A percentile compares a stretch with the other conserved stretches of the same genome.
Evolutionary conservation across 495 filamentous ascomycete genomes (phyloP).

Genomic region (Achaetomiella virescens): DNA sequence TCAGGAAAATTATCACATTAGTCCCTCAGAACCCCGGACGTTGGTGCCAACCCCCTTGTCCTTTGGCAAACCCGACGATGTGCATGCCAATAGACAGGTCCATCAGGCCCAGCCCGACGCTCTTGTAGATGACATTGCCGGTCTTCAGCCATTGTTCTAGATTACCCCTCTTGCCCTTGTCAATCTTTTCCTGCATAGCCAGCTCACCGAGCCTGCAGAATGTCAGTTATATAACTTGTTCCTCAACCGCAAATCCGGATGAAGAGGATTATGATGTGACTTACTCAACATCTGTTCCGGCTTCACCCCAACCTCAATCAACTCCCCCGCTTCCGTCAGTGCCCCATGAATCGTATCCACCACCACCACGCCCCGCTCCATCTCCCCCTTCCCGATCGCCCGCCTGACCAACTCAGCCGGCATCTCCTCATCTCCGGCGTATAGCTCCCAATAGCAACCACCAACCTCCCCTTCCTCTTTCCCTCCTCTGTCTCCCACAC

Average conservation of each 20-base stretch:
- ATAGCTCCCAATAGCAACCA: conserved; percentile 79
- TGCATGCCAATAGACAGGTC: conserved; percentile 71
- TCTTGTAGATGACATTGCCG: conserved; percentile 86
- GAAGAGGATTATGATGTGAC: conserved; percentile 13
- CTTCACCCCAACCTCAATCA: conserved; percentile 69
- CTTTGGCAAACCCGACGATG: conserved; percentile 64
- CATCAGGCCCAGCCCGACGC: conserved; percentile 75
- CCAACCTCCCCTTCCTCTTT: conserved; percentile 66
- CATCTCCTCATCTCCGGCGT: conserved; percentile 79
- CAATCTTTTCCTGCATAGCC: conserved; percentile 48
- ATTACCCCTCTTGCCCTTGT: neutral
- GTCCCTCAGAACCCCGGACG: conserved; percentile 55
- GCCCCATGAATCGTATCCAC: conserved; percentile 52
- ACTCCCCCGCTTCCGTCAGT: conserved; percentile 80
- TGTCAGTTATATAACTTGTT: too few relatives aligned
- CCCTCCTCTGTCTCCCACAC: conserved; percentile 61
- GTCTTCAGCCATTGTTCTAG: conserved; percentile 64
- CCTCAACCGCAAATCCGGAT: neutral
- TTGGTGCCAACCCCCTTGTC: conserved; percentile 66
- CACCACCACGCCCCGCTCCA: conserved; percentile 59
- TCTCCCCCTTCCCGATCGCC: conserved; percentile 50
- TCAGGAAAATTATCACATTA: too few relatives aligned
- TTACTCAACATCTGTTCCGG: conserved; percentile 69
- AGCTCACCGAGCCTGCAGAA: conserved; percentile 59
- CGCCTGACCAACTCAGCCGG: conserved; percentile 66